A percentile compares a stretch with the other conserved stretches of the same genome.
phyloP scores from a whole-genome alignment of 768 basidiomycete genomes.

The Kwoniella sp. region DNA sequence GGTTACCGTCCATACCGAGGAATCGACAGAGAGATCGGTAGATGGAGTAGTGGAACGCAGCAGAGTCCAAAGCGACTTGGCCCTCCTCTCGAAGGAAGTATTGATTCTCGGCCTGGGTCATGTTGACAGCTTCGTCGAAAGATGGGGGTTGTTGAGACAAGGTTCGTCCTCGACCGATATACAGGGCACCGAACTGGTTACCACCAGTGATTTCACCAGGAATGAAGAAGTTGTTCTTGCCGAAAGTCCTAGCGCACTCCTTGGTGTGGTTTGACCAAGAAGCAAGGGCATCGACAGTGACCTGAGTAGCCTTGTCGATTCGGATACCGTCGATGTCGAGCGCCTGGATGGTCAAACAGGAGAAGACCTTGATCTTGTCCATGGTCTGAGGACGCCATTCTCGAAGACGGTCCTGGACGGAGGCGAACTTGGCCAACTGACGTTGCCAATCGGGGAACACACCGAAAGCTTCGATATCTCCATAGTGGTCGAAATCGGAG shows the following conservation, averaged over 20 bases:
- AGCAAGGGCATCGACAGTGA: constrained; percentile 78
- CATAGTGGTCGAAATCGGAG: constrained; percentile 92
- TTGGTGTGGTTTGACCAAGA: constrained; percentile 75
- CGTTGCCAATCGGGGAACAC: constrained; percentile 75
- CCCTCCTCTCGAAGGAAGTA: constrained; percentile 76
- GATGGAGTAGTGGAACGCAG: constrained; percentile 92
- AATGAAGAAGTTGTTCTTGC: constrained; percentile 87
- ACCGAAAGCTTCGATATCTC: constrained; percentile 97
- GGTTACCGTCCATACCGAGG: constrained; percentile 94
- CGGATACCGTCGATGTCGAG: constrained; percentile 93
- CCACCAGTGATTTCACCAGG: constrained; percentile 94
- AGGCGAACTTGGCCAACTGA: constrained; percentile 91
- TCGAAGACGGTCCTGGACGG: constrained; percentile 91
- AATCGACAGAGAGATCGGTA: constrained; percentile 84
- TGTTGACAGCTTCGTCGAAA: constrained; percentile 70
- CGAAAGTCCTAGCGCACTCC: constrained; percentile 69
- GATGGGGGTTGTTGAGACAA: constrained; percentile 66
- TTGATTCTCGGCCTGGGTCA: constrained; percentile 66
- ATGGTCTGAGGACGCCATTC: constrained; percentile 85
- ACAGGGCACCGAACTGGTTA: constrained; percentile 82
- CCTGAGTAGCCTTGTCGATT: constrained; percentile 91
- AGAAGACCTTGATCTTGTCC: constrained; percentile 73
- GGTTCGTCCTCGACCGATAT: constrained; percentile 86
- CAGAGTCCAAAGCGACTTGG: constrained; percentile 69
- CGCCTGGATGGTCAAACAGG: constrained; percentile 83